Base-by-base conservation (phyloP, 371 early-diverging fungal species). In the Lichtheimia hyalospora region DNA sequence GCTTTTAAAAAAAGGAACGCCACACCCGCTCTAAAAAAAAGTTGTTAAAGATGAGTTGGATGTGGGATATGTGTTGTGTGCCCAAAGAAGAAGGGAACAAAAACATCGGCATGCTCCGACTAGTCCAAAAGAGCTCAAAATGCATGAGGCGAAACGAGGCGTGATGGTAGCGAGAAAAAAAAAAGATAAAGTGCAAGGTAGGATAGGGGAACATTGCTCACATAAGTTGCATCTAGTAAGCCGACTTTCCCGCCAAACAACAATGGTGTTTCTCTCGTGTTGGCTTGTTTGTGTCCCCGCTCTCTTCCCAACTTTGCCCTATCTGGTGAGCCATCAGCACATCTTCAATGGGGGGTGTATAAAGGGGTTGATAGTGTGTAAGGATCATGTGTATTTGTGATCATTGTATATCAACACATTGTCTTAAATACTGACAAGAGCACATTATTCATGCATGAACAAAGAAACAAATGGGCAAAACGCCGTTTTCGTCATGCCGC, bases 191-290 rank as follows among this genome's bases (percentile, higher is more conserved):
- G 10, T 34, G 34, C 34, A 34, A 34, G 34, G 34, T 34, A 34
- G 34, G 34, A 34, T 34, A 34, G 34, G 34, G 34, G 34, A 34
- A 34, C 34, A 34, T 10, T 34, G 34, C 34, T 34, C 34, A 34
- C 34, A 34, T 34, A 34, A n/a, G 34, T 34, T 34, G 34, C 34
- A 34, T 34, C 34, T 34, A 34, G 34, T 34, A 34, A 34, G 34
- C 58, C 20, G 58, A 49, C 55, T 27, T 54, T 27, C 55, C 55
- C 55, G 55, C 55, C 55, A 54, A 54, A 54, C 55, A 54, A 54
- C 55, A 54, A 43, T 43, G 55, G 55, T 54, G 40, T 20, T 24
- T 20, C 27, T 27, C 34, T 52, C 49, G 18, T 20, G 49, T 23
- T 49, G 23, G 20, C 18, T 18, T 23, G 52, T 23, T 20, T 25